Conservation (phyloP, 176 grass and related monocot genomes). For the Canna indica region DNA sequence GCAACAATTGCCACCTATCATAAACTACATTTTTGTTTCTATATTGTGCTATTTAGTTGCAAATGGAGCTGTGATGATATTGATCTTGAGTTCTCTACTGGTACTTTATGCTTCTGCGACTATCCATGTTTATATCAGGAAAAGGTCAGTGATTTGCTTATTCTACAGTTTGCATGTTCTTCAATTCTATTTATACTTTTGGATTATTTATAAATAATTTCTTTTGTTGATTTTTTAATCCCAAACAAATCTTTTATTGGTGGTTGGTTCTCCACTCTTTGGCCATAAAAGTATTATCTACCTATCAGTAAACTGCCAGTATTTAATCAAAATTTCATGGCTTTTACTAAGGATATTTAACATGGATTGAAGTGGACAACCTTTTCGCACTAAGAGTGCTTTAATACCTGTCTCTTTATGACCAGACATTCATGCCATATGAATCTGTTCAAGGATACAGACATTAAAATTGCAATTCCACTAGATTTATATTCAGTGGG, state of each 20-base stretch:
- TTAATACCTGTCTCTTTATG: too few species aligned
- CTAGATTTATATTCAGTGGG: too few species aligned
- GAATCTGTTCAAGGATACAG: too few species aligned
- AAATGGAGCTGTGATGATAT: constrained; percentile 66
- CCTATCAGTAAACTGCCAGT: not conserved
- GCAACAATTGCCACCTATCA: constrained; percentile 38
- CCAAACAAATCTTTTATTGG: not conserved
- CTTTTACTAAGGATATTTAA: not conserved
- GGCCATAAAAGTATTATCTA: too few species aligned
- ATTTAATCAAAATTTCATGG: not conserved
- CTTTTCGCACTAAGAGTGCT: too few species aligned
- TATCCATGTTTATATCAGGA: constrained; percentile 73
- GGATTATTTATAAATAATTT: constrained; percentile 1
- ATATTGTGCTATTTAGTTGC: constrained; percentile 70
- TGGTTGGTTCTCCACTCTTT: too few species aligned
- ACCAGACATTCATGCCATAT: too few species aligned
- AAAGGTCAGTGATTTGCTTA: constrained; percentile 41
- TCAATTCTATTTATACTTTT: constrained; percentile 1
- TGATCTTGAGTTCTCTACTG: constrained; percentile 62
- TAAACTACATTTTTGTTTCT: constrained; percentile 53
- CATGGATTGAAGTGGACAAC: not conserved
- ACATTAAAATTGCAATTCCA: too few species aligned
- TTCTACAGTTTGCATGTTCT: not conserved
- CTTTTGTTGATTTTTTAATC: not conserved
- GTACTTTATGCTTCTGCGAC: constrained; percentile 51